A percentile compares a stretch with the other conserved stretches of the same genome.
These are phyloP conservation scores for Imleria badia DNA, from an alignment of 768 basidiomycete species.

Conservation along the genomic window DNA sequence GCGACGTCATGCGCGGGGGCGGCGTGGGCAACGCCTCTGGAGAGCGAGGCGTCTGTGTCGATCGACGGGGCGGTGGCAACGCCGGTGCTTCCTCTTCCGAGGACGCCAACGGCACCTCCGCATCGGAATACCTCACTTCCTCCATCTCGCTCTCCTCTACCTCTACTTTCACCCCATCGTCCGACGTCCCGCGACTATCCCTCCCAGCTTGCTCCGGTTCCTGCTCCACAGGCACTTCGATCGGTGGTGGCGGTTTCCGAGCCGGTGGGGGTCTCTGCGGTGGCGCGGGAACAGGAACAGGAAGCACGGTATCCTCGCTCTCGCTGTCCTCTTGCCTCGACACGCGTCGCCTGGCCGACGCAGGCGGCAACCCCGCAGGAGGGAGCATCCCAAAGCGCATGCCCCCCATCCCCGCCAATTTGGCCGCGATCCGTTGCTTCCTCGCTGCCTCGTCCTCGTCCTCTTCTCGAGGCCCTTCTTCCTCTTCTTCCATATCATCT, in stretches of 20 bases:
- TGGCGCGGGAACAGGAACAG: conserved; percentile 34
- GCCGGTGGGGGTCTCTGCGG: conserved; percentile 30
- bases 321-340: conserved; percentile 31
- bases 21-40: conserved; percentile 43
- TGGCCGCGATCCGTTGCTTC: conserved; percentile 51
- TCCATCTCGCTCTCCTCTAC: conserved; percentile 74
- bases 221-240: conserved; percentile 3
- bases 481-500: conserved; percentile 23
- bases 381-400: conserved; percentile 59
- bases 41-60: conserved; percentile 21
- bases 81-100: conserved; percentile 48
- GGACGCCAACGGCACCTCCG: conserved; percentile 25
- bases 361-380: conserved; percentile 16
- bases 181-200: conserved; percentile 45
- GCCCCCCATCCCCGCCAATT: conserved; percentile 55
- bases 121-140: conserved; percentile 61
- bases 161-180: conserved; percentile 65
- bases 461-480: conserved; percentile 23
- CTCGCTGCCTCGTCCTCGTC: conserved; percentile 66
- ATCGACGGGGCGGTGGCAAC: conserved; percentile 52
- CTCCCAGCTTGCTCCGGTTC: conserved; percentile 37
- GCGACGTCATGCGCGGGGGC: conserved; percentile 41
- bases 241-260: conserved; percentile 33
- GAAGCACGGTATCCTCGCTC: conserved; percentile 22
- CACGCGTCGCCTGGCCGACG: conserved; percentile 15